Evolutionary conservation across 192 early-diverging fungal genomes (phyloP).

Genomic region (Entomortierella beljakovae): DNA sequence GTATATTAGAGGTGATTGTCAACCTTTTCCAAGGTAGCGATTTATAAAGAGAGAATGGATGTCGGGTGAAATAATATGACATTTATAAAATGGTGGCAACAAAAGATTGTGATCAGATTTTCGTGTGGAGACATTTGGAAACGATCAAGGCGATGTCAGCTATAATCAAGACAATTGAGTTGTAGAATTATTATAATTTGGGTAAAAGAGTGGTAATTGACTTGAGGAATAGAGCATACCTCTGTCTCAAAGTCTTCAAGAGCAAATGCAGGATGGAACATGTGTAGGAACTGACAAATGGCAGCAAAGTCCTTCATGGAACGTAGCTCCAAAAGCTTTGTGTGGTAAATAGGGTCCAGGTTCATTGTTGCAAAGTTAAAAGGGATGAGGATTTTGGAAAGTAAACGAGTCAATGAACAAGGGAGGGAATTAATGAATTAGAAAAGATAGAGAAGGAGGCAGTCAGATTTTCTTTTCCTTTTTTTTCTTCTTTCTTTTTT

Average conservation of each 20-base stretch:
- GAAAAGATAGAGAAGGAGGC: too few relatives aligned
- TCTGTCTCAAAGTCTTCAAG: constrained; percentile 48
- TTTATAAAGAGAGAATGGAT: background rate
- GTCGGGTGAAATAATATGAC: background rate
- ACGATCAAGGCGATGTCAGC: background rate
- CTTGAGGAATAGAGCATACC: constrained; percentile 18
- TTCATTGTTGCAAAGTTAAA: constrained; percentile 16
- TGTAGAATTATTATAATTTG: too few relatives aligned
- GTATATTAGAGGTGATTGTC: background rate
- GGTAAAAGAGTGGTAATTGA: background rate
- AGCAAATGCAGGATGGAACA: constrained; percentile 68
- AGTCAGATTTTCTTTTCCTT: too few relatives aligned
- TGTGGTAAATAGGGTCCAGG: constrained; percentile 38
- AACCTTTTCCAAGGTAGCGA: background rate
- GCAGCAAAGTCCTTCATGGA: constrained; percentile 72
- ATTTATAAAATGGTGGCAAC: constrained; percentile 68
- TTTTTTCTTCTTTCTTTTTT: background rate
- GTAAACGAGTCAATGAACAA: too few relatives aligned
- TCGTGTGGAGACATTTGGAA: background rate
- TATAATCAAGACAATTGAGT: background rate
- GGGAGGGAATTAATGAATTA: background rate
- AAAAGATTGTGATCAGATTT: constrained; percentile 1
- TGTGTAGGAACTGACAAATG: constrained; percentile 75
- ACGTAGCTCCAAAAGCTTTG: constrained; percentile 38
- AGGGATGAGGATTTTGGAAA: background rate